Evolutionary conservation across 108 stramenopile genomes (phyloP).

Genomic region (Aurantiochytrium sp.): DNA sequence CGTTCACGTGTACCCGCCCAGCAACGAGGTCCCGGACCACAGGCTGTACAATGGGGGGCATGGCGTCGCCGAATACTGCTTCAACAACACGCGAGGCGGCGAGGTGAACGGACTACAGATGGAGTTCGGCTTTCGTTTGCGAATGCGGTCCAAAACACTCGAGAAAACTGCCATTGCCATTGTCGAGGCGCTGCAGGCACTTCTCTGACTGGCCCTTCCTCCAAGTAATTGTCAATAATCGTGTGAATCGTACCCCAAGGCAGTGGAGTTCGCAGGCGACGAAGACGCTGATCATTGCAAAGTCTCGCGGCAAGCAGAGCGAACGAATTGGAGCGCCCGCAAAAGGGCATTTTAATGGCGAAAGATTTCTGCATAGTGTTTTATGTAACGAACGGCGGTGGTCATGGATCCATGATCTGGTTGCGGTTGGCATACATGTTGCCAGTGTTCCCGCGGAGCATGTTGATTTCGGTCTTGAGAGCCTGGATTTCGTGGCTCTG

Average conservation of each 20-base stretch:
- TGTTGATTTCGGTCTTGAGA: conserved; percentile 38
- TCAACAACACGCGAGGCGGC: background rate
- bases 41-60: background rate
- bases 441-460: conserved; percentile 45
- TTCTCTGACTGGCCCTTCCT: background rate
- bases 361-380: too few relatives aligned
- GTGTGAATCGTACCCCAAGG: background rate
- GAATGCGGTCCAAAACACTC: background rate
- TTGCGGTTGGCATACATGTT: conserved; percentile 35
- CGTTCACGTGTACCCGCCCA: background rate
- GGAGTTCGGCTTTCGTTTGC: background rate
- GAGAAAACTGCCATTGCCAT: background rate
- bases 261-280: background rate
- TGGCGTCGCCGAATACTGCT: background rate
- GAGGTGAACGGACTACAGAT: background rate
- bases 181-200: background rate
- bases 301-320: too few relatives aligned
- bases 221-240: background rate
- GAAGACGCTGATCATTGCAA: too few relatives aligned
- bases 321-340: too few relatives aligned
- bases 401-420: conserved; percentile 15
- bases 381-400: too few relatives aligned
- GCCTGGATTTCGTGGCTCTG: conserved; percentile 44
- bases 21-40: background rate
- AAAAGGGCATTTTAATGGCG: too few relatives aligned